Evolutionary conservation across 169 alveolate genomes (phyloP).

Genomic region (Plasmodium sp.): DNA sequence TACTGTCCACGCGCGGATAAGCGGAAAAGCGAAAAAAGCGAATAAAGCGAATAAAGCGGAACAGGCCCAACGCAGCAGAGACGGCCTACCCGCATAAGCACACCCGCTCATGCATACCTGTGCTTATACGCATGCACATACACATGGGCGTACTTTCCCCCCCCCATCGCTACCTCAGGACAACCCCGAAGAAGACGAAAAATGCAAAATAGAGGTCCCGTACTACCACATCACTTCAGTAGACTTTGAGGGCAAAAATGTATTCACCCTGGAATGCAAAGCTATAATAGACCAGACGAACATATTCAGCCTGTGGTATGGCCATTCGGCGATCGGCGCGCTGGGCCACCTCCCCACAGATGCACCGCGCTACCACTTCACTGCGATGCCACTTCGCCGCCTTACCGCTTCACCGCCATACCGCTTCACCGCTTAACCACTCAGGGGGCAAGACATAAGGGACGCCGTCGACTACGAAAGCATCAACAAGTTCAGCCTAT

Average conservation of each 20-base stretch:
- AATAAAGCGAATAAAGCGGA: neutral
- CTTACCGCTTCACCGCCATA: neutral
- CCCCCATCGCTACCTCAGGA: neutral
- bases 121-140: neutral
- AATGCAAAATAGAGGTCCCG: constrained; percentile 67
- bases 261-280: constrained; percentile 46
- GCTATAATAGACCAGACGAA: constrained; percentile 63
- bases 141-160: neutral
- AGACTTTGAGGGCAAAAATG: constrained; percentile 1
- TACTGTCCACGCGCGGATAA: neutral
- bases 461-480: constrained; percentile 48
- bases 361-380: neutral
- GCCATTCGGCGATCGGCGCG: neutral
- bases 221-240: constrained; percentile 52
- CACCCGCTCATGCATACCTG: neutral
- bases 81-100: neutral
- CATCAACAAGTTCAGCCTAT: constrained; percentile 36
- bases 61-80: neutral
- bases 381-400: neutral
- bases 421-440: neutral
- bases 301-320: constrained; percentile 63
- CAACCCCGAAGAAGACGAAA: constrained; percentile 63
- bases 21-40: neutral
- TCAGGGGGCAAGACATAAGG: constrained; percentile 62
- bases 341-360: neutral